Evolutionary conservation across 1,139 yeast genomes (phyloP), one percentile per base, ranked within the genome.

Genomic region (Debaryomyces subglobosus): DNA sequence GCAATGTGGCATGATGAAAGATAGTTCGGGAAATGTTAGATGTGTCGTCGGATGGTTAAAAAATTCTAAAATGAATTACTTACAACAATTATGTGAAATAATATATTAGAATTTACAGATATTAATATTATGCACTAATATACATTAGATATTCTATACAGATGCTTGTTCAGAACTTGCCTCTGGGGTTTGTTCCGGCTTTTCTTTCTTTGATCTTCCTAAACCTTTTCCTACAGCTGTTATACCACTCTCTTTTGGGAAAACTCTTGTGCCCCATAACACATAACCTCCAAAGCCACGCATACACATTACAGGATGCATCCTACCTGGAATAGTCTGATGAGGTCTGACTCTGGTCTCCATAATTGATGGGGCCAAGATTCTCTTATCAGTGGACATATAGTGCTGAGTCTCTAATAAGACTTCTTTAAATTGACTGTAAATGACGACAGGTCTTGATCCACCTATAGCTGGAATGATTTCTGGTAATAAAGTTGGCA

Each of bases 301-400:
- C 79, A 87, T 85, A 0, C 97, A 89, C 99, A 94, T 95, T 51
- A 85, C 68, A 0, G 99, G 99, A 65, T 95, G 99, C 64, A 94
- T 75, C 63, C 96, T 84, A 6, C 99, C 99, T 10, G 96, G 91
- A 25, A 94, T 82, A 3, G 97, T 91, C 68, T 94, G 99, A 63
- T 87, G 90, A 44, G 86, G 86, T 54, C 97, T 81, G 7, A 89
- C 96, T 51, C 90, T 77, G 0, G 96, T 82, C 64, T 92, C 97
- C 52, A 81, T 76, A 25, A 95, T 83, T 2, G 91, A 81, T 4
- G 97, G 96, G 0, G 96, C 95, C 57, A 94, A 74, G 9, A 89
- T 80, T 46, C 92, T 75, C 54, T 81, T 76, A 57, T 90, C 96
- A 39, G 72, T 72, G 52, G 82, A 77, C 44, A 91, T 72, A 12